phyloP scores from a whole-genome alignment of 371 early-diverging fungal species.

The Mortierella sp. region DNA sequence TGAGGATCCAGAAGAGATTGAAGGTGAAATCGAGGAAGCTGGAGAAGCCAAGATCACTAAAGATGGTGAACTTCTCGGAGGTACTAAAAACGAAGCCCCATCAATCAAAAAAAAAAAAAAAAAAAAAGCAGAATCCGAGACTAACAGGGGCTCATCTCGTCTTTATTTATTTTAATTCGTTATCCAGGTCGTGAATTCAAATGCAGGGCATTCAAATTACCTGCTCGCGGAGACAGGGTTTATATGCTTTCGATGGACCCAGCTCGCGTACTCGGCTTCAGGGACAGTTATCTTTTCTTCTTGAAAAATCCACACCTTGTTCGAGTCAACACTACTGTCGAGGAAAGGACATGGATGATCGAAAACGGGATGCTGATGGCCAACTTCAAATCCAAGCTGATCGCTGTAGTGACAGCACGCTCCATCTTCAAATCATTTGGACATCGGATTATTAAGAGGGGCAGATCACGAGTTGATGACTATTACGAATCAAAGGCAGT shows the following conservation, averaged over 20 bases:
- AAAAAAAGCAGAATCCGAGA: neutral
- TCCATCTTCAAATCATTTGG: slow-evolving; percentile 91
- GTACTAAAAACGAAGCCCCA: slow-evolving; percentile 51
- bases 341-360: slow-evolving; percentile 80
- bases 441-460: slow-evolving; percentile 76
- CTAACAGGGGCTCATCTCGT: neutral
- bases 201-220: slow-evolving; percentile 75
- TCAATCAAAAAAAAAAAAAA: too few relatives aligned
- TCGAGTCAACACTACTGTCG: slow-evolving; percentile 78
- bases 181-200: slow-evolving; percentile 75
- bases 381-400: slow-evolving; percentile 82
- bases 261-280: slow-evolving; percentile 80
- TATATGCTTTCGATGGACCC: slow-evolving; percentile 92
- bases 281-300: slow-evolving; percentile 93
- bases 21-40: slow-evolving; percentile 69
- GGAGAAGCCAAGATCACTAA: slow-evolving; percentile 79
- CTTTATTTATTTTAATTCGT: neutral
- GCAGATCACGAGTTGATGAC: slow-evolving; percentile 83
- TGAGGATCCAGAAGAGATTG: slow-evolving; percentile 57
- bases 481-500: slow-evolving; percentile 73
- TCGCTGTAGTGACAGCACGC: slow-evolving; percentile 87
- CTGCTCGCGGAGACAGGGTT: slow-evolving; percentile 75
- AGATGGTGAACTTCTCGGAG: slow-evolving; percentile 77
- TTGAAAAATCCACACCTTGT: slow-evolving; percentile 79
- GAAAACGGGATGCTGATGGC: slow-evolving; percentile 76